Conservation (phyloP, 2,329 filamentous ascomycete species). For the Dothistroma septosporum region DNA sequence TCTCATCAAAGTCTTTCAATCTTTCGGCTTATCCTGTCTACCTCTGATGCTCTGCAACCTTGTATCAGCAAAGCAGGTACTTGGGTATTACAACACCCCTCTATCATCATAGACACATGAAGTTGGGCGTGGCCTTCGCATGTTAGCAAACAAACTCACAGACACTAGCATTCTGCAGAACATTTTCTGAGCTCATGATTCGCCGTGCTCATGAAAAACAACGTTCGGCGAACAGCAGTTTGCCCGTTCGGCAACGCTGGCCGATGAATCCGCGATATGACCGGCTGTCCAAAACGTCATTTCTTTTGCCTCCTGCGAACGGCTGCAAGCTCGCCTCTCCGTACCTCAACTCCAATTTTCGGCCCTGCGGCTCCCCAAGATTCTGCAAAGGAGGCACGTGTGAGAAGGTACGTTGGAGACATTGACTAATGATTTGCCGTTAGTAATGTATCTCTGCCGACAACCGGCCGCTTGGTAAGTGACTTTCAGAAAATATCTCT, state of each 20-base stretch:
- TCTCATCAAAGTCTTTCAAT: too few species aligned
- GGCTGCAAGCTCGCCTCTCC: background rate
- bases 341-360: background rate
- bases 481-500: background rate
- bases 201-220: background rate
- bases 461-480: background rate
- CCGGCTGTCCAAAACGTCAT: background rate
- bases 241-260: background rate
- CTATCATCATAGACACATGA: too few species aligned
- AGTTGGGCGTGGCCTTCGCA: background rate
- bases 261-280: background rate
- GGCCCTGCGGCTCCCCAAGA: background rate
- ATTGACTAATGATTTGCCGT: background rate
- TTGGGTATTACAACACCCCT: too few species aligned
- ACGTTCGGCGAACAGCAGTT: background rate
- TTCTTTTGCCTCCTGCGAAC: background rate
- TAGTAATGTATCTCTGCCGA: background rate
- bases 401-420: background rate
- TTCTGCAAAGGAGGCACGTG: background rate
- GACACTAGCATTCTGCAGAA: background rate
- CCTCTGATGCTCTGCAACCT: too few species aligned
- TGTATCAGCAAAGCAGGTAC: too few species aligned
- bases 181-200: background rate
- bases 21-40: too few species aligned
- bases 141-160: background rate